These are phyloP conservation scores for Sporothrix curviconia DNA, from an alignment of 2,329 filamentous ascomycete genomes.

Conservation along the genomic window DNA sequence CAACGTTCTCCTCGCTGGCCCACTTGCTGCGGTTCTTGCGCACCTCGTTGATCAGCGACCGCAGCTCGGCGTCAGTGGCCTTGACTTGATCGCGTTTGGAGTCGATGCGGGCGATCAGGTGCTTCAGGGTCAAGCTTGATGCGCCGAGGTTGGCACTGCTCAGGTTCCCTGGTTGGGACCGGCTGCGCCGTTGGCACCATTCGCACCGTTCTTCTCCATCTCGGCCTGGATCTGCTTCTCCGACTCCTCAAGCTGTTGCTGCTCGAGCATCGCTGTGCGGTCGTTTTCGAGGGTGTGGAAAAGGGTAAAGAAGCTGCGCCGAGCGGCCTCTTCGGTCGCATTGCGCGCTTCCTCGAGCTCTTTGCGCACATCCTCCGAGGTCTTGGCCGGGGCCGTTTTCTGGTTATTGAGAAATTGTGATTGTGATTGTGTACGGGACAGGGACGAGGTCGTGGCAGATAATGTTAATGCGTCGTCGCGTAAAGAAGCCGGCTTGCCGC, in stretches of 20 bases:
- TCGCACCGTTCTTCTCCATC: conserved; percentile 61
- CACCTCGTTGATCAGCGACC: conserved; percentile 92
- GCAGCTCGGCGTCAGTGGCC: conserved; percentile 86
- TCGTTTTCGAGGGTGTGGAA: conserved; percentile 96
- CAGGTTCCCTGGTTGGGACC: conserved; percentile 72
- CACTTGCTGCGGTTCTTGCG: conserved; percentile 97
- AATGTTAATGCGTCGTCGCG: conserved; percentile 37
- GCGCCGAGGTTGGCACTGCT: conserved; percentile 92
- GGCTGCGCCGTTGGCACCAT: conserved; percentile 30
- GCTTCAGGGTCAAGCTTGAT: conserved; percentile 91
- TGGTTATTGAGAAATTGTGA: conserved; percentile 16
- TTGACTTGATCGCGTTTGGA: conserved; percentile 83
- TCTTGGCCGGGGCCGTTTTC: conserved; percentile 43
- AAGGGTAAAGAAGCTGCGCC: conserved; percentile 83
- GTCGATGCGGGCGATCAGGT: conserved; percentile 93
- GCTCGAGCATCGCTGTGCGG: conserved; percentile 91
- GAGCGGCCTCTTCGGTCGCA: conserved; percentile 82
- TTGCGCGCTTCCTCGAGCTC: conserved; percentile 88
- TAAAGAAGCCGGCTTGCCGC: conserved; percentile 37
- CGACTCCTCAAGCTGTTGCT: conserved; percentile 92
- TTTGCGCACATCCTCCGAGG: conserved; percentile 83
- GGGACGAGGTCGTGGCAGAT: neutral
- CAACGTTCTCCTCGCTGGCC: conserved; percentile 95
- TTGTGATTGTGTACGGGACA: conserved; percentile 13
- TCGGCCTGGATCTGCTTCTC: conserved; percentile 95